phyloP scores from a whole-genome alignment of 495 filamentous ascomycete genomes.

The Penicillium herquei region DNA sequence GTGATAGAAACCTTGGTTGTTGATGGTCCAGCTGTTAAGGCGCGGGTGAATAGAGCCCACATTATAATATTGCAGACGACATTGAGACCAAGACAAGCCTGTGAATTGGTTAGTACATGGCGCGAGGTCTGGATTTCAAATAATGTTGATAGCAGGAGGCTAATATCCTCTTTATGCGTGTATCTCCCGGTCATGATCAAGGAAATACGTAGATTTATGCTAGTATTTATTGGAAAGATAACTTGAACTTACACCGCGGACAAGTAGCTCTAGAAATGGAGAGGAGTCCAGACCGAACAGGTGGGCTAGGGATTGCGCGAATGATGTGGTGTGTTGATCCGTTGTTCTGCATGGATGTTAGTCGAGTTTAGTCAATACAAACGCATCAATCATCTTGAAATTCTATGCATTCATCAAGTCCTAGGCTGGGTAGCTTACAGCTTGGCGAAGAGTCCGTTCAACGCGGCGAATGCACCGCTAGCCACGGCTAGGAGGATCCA shows the following conservation, averaged over 20 bases:
- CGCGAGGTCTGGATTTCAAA: too few species aligned
- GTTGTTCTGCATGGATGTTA: conserved; percentile 63
- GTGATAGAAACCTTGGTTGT: conserved; percentile 90
- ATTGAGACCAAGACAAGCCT: conserved; percentile 88
- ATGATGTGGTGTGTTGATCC: conserved; percentile 70
- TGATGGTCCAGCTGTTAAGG: conserved; percentile 75
- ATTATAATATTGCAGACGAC: conserved; percentile 88
- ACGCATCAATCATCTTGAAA: background rate
- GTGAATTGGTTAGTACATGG: conserved; percentile 1
- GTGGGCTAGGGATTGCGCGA: conserved; percentile 62
- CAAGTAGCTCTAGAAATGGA: conserved; percentile 61
- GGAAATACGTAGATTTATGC: too few species aligned
- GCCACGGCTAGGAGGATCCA: conserved; percentile 85
- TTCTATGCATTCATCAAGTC: background rate
- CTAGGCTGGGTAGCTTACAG: conserved; percentile 54
- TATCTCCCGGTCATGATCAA: too few species aligned
- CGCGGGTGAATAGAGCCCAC: conserved; percentile 86
- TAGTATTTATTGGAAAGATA: too few species aligned
- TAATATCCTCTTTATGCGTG: too few species aligned
- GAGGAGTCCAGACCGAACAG: conserved; percentile 50
- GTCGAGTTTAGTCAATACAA: background rate
- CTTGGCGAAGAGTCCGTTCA: conserved; percentile 96
- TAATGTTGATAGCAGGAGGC: too few species aligned
- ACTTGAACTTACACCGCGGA: conserved; percentile 61
- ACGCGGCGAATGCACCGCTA: conserved; percentile 85